Base-by-base conservation (phyloP, 2,329 filamentous ascomycete genomes). In the Fusarium oligoseptatum region DNA sequence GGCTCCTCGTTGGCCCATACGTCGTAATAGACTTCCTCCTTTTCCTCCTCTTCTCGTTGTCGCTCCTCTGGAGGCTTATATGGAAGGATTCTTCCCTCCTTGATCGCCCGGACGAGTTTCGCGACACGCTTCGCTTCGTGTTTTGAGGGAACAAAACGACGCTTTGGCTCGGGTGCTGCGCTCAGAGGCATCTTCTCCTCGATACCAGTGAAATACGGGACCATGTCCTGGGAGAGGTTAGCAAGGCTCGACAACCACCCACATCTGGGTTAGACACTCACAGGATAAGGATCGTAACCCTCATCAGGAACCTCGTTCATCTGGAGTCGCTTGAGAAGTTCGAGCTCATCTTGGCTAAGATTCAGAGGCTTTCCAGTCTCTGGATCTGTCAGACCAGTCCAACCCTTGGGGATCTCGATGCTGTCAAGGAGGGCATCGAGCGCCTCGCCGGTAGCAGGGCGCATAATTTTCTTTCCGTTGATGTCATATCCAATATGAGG, bases 401-500 rank as follows among this genome's bases (percentile, higher is more conserved):
- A 99, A 74, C 96, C 97, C 87, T 98, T 95, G 15, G 97, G 97
- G 39, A 99, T 88, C 80, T 99, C 97, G 79, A 99, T 99, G 84
- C 94, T 98, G 79, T 99, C 96, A 11, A 99, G 88, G 50, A 99
- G 88, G 14, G 95, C 95, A 86, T 99, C 97, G 36, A 99, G 86
- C 39, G 97, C 97, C 82, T 98, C 93, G 62, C 96, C 96, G 77
- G 95, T 96, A 5, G 97, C 97, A 8, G 97, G 97, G 62, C 97
- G 93, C 92, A 98, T 94, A 74, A 99, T 98, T 84, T 94, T 97
- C 89, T 97, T 98, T 83, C 97, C 97, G 83, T 99, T 97, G 86
- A 99, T 98, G 79, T 98, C 94, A 85, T 99, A 99, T 69, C 97
- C 97, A 81, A 99, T 98, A 82, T 99, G 97, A 60, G 97, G 97